Evolutionary conservation across 768 basidiomycete species (phyloP).

Genomic region (Pisolithus marmoratus): DNA sequence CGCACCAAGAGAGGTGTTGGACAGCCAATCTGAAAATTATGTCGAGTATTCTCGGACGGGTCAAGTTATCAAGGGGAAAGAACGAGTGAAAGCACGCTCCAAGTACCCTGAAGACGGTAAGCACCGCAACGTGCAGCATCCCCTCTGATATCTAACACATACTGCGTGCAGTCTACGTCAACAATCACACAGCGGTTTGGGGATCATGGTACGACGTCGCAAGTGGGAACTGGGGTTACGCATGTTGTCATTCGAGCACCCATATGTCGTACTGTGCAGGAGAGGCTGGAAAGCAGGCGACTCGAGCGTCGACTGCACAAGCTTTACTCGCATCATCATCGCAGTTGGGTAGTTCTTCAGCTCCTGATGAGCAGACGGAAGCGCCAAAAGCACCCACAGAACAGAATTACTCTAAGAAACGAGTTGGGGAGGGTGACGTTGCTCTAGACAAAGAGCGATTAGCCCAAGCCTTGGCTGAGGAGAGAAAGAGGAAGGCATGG

Average conservation of each 20-base stretch:
- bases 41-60: constrained; percentile 95
- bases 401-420: constrained; percentile 72
- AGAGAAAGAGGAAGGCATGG: constrained; percentile 69
- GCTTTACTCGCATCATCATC: constrained; percentile 49
- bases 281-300: constrained; percentile 72
- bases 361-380: constrained; percentile 25
- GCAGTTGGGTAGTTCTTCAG: constrained; percentile 20
- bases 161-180: constrained; percentile 59
- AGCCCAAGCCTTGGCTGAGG: constrained; percentile 66
- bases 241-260: constrained; percentile 85
- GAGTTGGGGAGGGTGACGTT: constrained; percentile 79
- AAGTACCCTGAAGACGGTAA: constrained; percentile 97
- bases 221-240: constrained; percentile 82
- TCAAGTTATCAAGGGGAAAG: constrained; percentile 85
- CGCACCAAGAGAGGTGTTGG: constrained; percentile 87
- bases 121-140: constrained; percentile 22
- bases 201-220: constrained; percentile 86
- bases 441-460: constrained; percentile 66
- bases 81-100: constrained; percentile 78
- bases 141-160: constrained; percentile 4
- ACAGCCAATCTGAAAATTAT: constrained; percentile 95
- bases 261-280: constrained; percentile 93
- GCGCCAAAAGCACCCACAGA: constrained; percentile 41
- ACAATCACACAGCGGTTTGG: constrained; percentile 97
- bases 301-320: constrained; percentile 69